Percentiles rank a stretch among this genome's conserved stretches.
Conservation (phyloP, 108 stramenopile species). For the Tribonema minus region DNA sequence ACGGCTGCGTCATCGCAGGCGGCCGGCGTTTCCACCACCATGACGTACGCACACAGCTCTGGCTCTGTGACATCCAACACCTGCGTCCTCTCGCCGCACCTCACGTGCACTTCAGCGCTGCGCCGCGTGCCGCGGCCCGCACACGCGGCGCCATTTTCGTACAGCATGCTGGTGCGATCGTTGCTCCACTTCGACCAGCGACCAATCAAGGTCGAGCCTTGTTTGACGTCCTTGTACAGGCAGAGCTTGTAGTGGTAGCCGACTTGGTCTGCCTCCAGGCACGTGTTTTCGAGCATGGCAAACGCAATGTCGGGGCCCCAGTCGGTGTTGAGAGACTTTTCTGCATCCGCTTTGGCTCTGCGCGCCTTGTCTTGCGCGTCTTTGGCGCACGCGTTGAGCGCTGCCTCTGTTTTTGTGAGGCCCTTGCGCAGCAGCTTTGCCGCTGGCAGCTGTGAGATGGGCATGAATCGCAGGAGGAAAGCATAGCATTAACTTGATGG, state of each 20-base stretch:
- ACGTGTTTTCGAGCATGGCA: background rate
- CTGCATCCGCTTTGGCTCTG: too few species aligned
- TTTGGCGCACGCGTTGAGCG: background rate
- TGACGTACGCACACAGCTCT: background rate
- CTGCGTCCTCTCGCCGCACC: background rate
- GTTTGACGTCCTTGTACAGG: background rate
- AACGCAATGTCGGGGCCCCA: background rate
- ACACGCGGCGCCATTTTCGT: background rate
- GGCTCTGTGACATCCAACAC: background rate
- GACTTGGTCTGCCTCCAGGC: background rate
- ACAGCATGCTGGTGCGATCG: background rate
- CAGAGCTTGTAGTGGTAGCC: background rate
- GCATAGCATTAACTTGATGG: background rate
- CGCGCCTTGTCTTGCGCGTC: background rate
- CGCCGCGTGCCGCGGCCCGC: background rate
- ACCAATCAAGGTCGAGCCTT: background rate
- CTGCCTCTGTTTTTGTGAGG: background rate
- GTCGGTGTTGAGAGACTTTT: background rate
- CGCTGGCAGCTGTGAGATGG: background rate
- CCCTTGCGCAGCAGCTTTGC: background rate
- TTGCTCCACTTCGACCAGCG: background rate
- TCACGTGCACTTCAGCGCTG: background rate
- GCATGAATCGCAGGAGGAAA: background rate
- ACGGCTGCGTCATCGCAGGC: background rate
- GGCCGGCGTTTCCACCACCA: background rate